Evolutionary conservation across 495 filamentous ascomycete genomes (phyloP).

Genomic region (Penicillium dipodomyicola): DNA sequence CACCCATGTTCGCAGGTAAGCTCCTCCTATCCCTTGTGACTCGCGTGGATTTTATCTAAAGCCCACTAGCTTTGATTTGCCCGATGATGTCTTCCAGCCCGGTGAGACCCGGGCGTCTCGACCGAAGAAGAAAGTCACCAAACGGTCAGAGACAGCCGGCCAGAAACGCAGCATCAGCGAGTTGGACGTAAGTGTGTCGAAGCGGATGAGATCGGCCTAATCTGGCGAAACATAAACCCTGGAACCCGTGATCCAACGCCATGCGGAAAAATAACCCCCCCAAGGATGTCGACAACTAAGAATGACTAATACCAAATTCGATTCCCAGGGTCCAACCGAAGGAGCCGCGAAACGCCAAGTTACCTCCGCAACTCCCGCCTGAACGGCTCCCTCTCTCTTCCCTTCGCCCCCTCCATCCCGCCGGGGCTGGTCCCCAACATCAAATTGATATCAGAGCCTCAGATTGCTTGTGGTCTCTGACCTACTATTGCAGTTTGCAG

Average conservation of each 20-base stretch:
- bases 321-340: conserved; percentile 32
- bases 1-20: conserved; percentile 75
- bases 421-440: conserved; percentile 39
- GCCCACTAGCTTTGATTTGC: conserved; percentile 69
- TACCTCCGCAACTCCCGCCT: conserved; percentile 39
- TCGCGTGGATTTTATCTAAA: conserved; percentile 17
- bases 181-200: conserved; percentile 47
- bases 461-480: conserved; percentile 9
- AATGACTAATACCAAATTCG: conserved; percentile 40
- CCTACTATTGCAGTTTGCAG: conserved; percentile 19
- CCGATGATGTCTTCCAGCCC: conserved; percentile 80
- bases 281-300: conserved; percentile 23
- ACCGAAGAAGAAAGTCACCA: conserved; percentile 60
- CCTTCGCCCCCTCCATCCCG: conserved; percentile 14
- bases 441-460: background rate
- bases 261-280: conserved; percentile 17
- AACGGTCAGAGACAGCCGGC: conserved; percentile 35
- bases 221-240: conserved; percentile 26
- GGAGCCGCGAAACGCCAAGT: conserved; percentile 42
- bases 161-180: conserved; percentile 47
- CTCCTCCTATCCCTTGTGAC: conserved; percentile 3
- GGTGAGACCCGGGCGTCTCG: conserved; percentile 71
- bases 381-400: conserved; percentile 13
- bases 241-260: conserved; percentile 19
- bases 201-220: conserved; percentile 26